Base-by-base conservation (phyloP, 768 basidiomycete species). In the Leccinum barrowsii region DNA sequence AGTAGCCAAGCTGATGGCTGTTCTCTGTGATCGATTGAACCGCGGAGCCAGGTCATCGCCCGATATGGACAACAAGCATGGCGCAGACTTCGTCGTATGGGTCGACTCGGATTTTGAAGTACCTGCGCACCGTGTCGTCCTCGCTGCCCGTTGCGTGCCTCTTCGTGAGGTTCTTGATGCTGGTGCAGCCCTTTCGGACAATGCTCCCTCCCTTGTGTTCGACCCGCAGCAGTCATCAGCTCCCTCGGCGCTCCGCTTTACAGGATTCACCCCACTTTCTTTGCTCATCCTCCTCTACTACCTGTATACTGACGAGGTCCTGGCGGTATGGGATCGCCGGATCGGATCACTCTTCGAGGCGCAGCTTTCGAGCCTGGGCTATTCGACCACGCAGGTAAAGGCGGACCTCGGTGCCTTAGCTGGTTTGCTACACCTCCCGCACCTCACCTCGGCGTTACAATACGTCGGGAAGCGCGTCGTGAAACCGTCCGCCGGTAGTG, bases 291-390 rank as follows among this genome's bases (percentile, higher is more conserved):
- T 98, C 19, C 70, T 97, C 19, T 80, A 85, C 22, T 98, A 94
- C 66, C 72, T 98, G n/a, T 98, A 98, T 72, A 82, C 90, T 1
- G 96, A 99, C 69, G 82, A 86, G 42, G 72, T 95, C 1, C 76
- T 92, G 11, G 85, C 92, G 0, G 71, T 94, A 13, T 95, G 94
- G 92, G 94, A 98, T 69, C 77, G 79, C 12, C 83, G 93, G 17
- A 78, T 91, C 11, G 78, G 74, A 5, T 62, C 74, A 0, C 69
- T 74, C 1, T 71, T 88, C 2, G 75, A 78, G 26, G 67, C 65
- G 5, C 73, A 77, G 21, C 74, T 82, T n/a, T 57, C 67, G 7
- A 58, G 50, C 15, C 58, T 82, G 12, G 79, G 77, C 28, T 71
- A 82, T 13, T 76, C 78, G 15, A 73, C 80, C 4, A 60, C 65